Evolutionary conservation across 805 yeast species (phyloP).

Genomic region (Candida broadrunensis): DNA sequence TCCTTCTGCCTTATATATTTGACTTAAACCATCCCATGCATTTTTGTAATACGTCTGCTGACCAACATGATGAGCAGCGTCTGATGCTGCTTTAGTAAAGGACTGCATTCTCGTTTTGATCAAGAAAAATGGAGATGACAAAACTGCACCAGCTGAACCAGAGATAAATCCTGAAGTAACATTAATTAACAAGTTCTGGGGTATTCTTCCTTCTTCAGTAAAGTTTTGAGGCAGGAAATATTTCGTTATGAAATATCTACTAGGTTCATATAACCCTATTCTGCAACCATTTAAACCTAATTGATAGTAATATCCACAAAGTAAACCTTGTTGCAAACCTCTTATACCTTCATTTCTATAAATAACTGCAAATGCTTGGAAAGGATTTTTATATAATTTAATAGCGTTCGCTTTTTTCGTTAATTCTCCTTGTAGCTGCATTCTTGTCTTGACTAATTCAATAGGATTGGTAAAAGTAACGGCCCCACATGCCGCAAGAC

Average conservation of each 20-base stretch:
- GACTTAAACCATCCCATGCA: conserved; percentile 62
- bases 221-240: conserved; percentile 49
- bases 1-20: conserved; percentile 68
- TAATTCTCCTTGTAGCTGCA: conserved; percentile 96
- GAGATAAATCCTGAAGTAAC: conserved; percentile 77
- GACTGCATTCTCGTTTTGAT: conserved; percentile 97
- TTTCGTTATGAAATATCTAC: conserved; percentile 57
- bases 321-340: conserved; percentile 86
- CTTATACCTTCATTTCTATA: conserved; percentile 77
- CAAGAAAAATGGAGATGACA: conserved; percentile 89
- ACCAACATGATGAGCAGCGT: conserved; percentile 50
- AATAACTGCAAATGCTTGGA: conserved; percentile 77
- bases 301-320: conserved; percentile 89
- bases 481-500: conserved; percentile 95
- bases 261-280: conserved; percentile 91
- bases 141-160: conserved; percentile 84
- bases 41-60: conserved; percentile 87
- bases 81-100: conserved; percentile 52
- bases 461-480: conserved; percentile 96
- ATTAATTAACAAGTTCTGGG: conserved; percentile 52
- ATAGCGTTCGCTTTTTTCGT: conserved; percentile 50
- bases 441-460: conserved; percentile 89
- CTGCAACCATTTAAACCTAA: conserved; percentile 91
- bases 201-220: conserved; percentile 34
- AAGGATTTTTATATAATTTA: conserved; percentile 68